phyloP scores from a whole-genome alignment of 768 basidiomycete genomes.

The Suillus decipiens region DNA sequence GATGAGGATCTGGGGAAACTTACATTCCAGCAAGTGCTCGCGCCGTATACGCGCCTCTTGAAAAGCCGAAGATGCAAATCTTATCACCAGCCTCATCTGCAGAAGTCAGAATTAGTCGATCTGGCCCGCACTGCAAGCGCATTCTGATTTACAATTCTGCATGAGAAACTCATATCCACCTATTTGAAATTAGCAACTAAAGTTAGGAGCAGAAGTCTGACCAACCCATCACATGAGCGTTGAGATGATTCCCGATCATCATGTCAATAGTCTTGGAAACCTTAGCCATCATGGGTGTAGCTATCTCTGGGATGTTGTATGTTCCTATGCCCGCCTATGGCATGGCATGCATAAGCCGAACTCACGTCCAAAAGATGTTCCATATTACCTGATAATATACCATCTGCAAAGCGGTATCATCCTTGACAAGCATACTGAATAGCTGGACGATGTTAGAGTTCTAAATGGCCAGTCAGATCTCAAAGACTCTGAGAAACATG shows the following conservation, averaged over 20 bases:
- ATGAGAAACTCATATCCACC: conserved; percentile 79
- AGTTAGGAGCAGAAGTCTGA: not conserved
- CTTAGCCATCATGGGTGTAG: conserved; percentile 56
- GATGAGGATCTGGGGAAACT: conserved; percentile 25
- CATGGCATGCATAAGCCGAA: not conserved
- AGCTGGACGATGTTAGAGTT: conserved; percentile 76
- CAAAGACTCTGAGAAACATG: not conserved
- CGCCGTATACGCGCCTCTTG: conserved; percentile 72
- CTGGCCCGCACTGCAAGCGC: not conserved
- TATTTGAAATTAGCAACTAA: conserved; percentile 21
- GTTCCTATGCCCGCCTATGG: conserved; percentile 71
- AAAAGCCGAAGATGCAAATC: conserved; percentile 82
- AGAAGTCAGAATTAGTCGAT: conserved; percentile 4
- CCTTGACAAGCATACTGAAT: conserved; percentile 71
- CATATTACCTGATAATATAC: conserved; percentile 69
- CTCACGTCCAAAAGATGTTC: not conserved
- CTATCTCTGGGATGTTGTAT: conserved; percentile 63
- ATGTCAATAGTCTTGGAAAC: conserved; percentile 57
- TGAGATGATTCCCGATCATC: conserved; percentile 62
- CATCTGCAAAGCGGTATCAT: conserved; percentile 54
- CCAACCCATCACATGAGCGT: conserved; percentile 72
- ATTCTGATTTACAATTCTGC: conserved; percentile 60
- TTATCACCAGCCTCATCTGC: conserved; percentile 72
- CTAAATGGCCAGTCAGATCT: conserved; percentile 33
- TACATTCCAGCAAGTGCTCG: conserved; percentile 76